Base-by-base conservation (phyloP, 768 basidiomycete species). In the Suillus lakei region DNA sequence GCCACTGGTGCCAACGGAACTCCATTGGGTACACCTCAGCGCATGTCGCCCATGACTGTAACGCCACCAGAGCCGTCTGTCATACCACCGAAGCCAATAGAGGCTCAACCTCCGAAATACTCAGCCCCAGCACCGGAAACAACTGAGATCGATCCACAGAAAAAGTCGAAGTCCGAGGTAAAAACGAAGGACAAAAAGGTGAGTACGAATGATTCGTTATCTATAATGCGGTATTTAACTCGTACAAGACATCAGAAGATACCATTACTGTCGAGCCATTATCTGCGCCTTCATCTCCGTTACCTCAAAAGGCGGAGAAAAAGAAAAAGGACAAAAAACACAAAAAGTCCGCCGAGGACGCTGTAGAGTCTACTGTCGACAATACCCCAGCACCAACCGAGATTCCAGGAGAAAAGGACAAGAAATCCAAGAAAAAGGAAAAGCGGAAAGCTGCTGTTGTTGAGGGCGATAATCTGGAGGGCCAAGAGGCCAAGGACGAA, bases 1-100 rank as follows among this genome's bases (percentile, higher is more conserved):
- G 70, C 75, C 2, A 89, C 89, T 53, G 92, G 92, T 67, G 86
- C 90, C 71, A 94, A 94, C 70, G 84, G 76, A 71, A 90, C 85
- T 38, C 92, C 91, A 46, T 79, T 94, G 62, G 92, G 92, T 62
- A 83, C 87, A 18, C 86, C 89, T 9, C 70, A 66, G 43, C 83
- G 84, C 71, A 84, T 85, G 82, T 81, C 82, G 51, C 80, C 85
- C 32, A 67, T 80, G 56, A 71, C 75, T n/a, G 65, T 74, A 36
- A 70, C 76, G 41, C 43, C 71, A 26, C 65, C 65, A 26, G 60
- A 60, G 12, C 34, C 64, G 30, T 39, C 70, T 61, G 63, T 64
- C 9, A 60, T 62, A 54, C 30, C 62, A 21, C 1, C 58, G 54
- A 50, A 61, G 7, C 18, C 34, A 23, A 60, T 38, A 5, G 28